Conservation (phyloP, 192 early-diverging fungal species). For the Umbelopsis ramanniana region DNA sequence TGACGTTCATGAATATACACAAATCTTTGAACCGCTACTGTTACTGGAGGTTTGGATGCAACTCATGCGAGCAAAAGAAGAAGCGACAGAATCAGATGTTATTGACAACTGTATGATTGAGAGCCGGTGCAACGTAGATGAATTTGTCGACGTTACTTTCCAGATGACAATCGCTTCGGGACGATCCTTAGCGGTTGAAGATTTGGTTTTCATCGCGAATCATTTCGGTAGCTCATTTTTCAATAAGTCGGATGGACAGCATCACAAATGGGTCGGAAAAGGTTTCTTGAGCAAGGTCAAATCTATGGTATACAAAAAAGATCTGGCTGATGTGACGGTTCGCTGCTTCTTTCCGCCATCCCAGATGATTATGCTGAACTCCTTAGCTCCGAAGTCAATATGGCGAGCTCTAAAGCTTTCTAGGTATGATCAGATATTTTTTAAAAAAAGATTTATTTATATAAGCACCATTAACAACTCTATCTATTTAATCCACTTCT, state of each 20-base stretch:
- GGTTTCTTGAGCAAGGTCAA: constrained; percentile 63
- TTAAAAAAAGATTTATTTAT: neutral
- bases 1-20: constrained; percentile 59
- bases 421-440: constrained; percentile 33
- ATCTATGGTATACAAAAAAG: constrained; percentile 45
- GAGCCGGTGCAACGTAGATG: constrained; percentile 67
- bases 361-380: constrained; percentile 49
- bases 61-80: constrained; percentile 72
- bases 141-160: constrained; percentile 76
- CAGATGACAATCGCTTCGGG: constrained; percentile 44
- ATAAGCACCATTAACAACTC: neutral
- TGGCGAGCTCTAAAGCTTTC: constrained; percentile 49
- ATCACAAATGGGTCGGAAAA: constrained; percentile 38
- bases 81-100: constrained; percentile 54
- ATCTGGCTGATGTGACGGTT: constrained; percentile 48
- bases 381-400: constrained; percentile 42
- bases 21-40: constrained; percentile 80
- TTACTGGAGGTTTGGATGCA: constrained; percentile 88
- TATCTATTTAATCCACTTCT: neutral
- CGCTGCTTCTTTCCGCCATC: constrained; percentile 51
- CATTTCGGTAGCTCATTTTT: constrained; percentile 43
- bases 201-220: constrained; percentile 66
- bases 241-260: constrained; percentile 3
- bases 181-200: constrained; percentile 53
- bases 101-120: constrained; percentile 46